A percentile compares a stretch with the other conserved stretches of the same genome.
phyloP scores from a whole-genome alignment of 768 basidiomycete species.

The Naematelia encephala region DNA sequence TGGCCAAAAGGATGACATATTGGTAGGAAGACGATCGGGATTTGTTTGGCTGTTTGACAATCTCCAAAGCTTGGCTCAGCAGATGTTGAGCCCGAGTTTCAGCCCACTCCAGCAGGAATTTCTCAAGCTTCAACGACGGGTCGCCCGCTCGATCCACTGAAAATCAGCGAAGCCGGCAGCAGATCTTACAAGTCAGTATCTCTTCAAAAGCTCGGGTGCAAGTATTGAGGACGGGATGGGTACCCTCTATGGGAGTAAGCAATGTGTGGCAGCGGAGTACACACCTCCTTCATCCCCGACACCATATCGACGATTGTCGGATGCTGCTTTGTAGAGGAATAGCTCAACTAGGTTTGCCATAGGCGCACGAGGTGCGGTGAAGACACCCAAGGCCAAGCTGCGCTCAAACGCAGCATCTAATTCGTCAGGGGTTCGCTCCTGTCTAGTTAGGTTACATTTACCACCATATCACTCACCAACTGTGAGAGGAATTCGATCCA shows the following conservation, averaged over 20 bases:
- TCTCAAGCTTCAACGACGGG: conserved; percentile 73
- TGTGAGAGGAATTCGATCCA: conserved; percentile 28
- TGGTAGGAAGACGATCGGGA: conserved; percentile 29
- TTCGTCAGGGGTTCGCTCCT: conserved; percentile 21
- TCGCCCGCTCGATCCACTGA: conserved; percentile 69
- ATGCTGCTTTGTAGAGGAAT: conserved; percentile 26
- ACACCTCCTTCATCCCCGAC: conserved; percentile 11
- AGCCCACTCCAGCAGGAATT: conserved; percentile 65
- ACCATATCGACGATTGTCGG: conserved; percentile 14
- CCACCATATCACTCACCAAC: conserved; percentile 22
- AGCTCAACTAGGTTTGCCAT: conserved; percentile 19
- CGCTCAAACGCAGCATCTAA: conserved; percentile 16
- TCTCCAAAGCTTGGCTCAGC: conserved; percentile 55
- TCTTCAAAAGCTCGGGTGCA: conserved; percentile 27
- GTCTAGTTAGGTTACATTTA: conserved; percentile 3
- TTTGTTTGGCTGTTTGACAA: conserved; percentile 43
- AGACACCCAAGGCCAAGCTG: conserved; percentile 26
- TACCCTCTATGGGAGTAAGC: conserved; percentile 7
- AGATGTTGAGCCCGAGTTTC: conserved; percentile 20
- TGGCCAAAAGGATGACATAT: conserved; percentile 24
- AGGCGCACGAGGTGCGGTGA: conserved; percentile 15
- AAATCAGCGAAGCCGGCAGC: background rate
- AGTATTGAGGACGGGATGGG: conserved; percentile 29
- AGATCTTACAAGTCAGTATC: conserved; percentile 22
- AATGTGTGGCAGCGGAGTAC: background rate